phyloP scores from a whole-genome alignment of 306 rosid species.

The Hylodesmum podocarpum region DNA sequence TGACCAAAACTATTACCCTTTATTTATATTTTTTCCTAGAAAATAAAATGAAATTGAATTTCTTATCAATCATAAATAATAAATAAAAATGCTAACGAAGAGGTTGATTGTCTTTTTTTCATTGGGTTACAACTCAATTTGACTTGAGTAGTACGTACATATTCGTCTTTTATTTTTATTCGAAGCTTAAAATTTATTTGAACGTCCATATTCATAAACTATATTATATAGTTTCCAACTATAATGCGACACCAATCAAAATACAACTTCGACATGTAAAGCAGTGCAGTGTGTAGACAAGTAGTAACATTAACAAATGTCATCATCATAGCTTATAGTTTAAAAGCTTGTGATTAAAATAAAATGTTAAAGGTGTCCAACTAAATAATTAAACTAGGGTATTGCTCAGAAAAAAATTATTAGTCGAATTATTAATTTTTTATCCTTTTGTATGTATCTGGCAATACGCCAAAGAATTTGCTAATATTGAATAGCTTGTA shows the following conservation, averaged over 20 bases:
- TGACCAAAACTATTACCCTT: not conserved
- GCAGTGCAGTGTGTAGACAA: slow-evolving; percentile 7
- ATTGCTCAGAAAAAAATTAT: not conserved
- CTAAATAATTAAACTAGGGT: not conserved
- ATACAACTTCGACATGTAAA: slow-evolving; percentile 27
- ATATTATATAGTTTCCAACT: slow-evolving; percentile 11
- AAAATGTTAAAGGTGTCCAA: not conserved
- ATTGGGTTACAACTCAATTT: slow-evolving; percentile 27
- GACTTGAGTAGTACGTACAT: slow-evolving; percentile 1
- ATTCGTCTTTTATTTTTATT: not conserved
- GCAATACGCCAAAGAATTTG: slow-evolving; percentile 4
- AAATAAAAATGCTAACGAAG: slow-evolving; percentile 16
- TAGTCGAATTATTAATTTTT: not conserved
- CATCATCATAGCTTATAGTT: slow-evolving; percentile 22
- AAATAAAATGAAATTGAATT: not conserved
- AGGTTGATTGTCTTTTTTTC: slow-evolving; percentile 2
- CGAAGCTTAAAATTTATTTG: slow-evolving; percentile 4
- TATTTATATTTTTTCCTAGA: not conserved
- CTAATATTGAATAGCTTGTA: not conserved
- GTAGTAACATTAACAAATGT: not conserved
- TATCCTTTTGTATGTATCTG: not conserved
- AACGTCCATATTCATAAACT: not conserved
- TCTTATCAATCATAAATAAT: not conserved
- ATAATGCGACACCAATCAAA: slow-evolving; percentile 25
- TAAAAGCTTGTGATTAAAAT: not conserved